phyloP scores from a whole-genome alignment of 2,329 filamentous ascomycete genomes.

The Aspergillus texensis region DNA sequence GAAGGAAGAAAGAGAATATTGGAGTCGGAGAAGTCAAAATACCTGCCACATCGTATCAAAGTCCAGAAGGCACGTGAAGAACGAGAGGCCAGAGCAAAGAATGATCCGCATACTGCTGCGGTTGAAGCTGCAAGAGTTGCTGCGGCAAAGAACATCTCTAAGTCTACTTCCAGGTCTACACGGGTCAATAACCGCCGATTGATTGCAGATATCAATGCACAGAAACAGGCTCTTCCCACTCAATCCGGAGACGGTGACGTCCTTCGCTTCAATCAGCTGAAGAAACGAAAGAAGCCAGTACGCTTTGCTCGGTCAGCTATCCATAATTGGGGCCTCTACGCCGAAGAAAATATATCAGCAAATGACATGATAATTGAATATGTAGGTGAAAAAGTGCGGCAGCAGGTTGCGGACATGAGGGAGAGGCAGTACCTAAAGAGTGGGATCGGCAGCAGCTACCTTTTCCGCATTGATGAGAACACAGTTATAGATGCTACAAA shows the following conservation, averaged over 20 bases:
- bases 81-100: conserved; percentile 71
- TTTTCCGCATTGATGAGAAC: conserved; percentile 97
- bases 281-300: conserved; percentile 99
- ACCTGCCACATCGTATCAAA: conserved; percentile 95
- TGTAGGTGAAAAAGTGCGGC: conserved; percentile 93
- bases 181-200: conserved; percentile 94
- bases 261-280: conserved; percentile 96
- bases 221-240: conserved; percentile 74
- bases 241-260: conserved; percentile 82
- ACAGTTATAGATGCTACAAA: conserved; percentile 98
- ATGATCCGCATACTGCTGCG: conserved; percentile 66
- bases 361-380: conserved; percentile 99
- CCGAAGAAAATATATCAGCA: conserved; percentile 93
- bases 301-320: conserved; percentile 97
- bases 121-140: conserved; percentile 72
- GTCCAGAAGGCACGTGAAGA: conserved; percentile 90
- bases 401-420: conserved; percentile 95
- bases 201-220: conserved; percentile 91
- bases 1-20: conserved; percentile 95
- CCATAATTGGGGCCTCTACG: conserved; percentile 97
- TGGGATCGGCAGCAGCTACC: conserved; percentile 93
- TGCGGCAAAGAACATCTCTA: conserved; percentile 78
- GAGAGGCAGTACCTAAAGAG: conserved; percentile 92
- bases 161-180: conserved; percentile 88
- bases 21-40: conserved; percentile 97